Percentiles rank a stretch among this genome's conserved stretches.
Conservation (phyloP, 2,329 filamentous ascomycete genomes). For the Fusarium azukiicola region DNA sequence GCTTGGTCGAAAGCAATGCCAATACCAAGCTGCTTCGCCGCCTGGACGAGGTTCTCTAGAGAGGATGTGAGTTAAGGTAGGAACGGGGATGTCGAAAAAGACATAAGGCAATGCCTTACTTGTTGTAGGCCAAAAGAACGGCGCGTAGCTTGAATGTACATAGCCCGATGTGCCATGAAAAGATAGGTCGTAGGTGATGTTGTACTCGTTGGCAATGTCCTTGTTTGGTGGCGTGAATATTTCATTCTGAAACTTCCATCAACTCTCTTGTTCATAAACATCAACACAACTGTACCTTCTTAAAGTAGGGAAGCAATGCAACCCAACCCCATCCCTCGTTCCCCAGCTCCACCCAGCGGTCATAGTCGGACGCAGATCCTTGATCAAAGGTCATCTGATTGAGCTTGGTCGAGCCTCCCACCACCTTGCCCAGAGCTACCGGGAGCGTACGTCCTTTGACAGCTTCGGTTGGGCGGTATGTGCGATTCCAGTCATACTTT, state of each 20-base stretch:
- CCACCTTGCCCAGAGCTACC: constrained; percentile 56
- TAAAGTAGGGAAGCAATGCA: constrained; percentile 67
- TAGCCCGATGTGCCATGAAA: constrained; percentile 42
- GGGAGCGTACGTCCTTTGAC: constrained; percentile 44
- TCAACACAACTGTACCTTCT: constrained; percentile 57
- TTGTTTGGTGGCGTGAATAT: constrained; percentile 37
- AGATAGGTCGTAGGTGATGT: constrained; percentile 38
- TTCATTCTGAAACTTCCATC: constrained; percentile 35
- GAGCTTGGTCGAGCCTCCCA: constrained; percentile 65
- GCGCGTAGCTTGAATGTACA: constrained; percentile 46
- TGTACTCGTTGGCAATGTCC: constrained; percentile 40
- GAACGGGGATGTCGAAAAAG: accelerated
- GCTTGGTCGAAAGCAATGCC: constrained; percentile 41
- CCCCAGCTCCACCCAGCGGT: constrained; percentile 69
- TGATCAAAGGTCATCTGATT: constrained; percentile 66
- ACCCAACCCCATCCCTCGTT: constrained; percentile 66
- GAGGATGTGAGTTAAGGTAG: neutral
- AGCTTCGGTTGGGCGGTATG: constrained; percentile 30
- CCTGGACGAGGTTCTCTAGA: constrained; percentile 41
- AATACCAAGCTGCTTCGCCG: constrained; percentile 40
- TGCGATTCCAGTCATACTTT: constrained; percentile 51
- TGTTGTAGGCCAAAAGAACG: constrained; percentile 52
- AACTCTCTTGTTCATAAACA: neutral
- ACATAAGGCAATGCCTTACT: constrained; percentile 24
- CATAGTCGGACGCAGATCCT: constrained; percentile 64